A percentile compares a stretch with the other conserved stretches of the same genome.
Conservation (phyloP, 495 filamentous ascomycete species). For the Diplogelasinospora grovesii region DNA sequence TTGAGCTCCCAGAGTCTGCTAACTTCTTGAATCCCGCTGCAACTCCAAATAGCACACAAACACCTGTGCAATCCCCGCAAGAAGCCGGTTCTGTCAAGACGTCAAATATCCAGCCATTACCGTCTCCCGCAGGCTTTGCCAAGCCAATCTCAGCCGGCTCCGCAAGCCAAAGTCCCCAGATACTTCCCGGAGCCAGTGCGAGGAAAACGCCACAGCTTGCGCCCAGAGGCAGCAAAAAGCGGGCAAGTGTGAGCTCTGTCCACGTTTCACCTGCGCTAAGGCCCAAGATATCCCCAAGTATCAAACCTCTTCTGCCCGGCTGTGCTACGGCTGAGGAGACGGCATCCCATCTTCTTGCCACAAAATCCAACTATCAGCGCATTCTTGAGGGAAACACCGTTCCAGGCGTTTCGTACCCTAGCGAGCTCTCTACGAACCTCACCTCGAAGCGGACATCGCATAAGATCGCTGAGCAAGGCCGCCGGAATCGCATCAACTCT, state of each 20-base stretch:
- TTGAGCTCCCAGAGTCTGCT: slow-evolving; percentile 60
- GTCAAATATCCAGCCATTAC: slow-evolving; percentile 35
- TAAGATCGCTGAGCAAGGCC: slow-evolving; percentile 95
- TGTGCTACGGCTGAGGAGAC: slow-evolving; percentile 52
- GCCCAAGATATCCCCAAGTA: slow-evolving; percentile 91
- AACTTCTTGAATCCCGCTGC: slow-evolving; percentile 39
- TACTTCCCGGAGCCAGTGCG: slow-evolving; percentile 31
- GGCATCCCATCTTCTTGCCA: slow-evolving; percentile 78
- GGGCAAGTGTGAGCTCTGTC: slow-evolving; percentile 68
- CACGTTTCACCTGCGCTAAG: slow-evolving; percentile 71
- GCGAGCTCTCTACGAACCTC: slow-evolving; percentile 81
- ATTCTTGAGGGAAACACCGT: slow-evolving; percentile 88
- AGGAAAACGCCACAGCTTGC: slow-evolving; percentile 42
- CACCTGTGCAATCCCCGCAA: slow-evolving; percentile 26
- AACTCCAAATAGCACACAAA: slow-evolving; percentile 40
- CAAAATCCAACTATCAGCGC: slow-evolving; percentile 97
- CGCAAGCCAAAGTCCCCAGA: slow-evolving; percentile 49
- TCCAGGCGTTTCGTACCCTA: slow-evolving; percentile 85
- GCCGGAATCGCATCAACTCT: slow-evolving; percentile 89
- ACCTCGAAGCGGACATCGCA: slow-evolving; percentile 96
- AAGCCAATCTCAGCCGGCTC: slow-evolving; percentile 31
- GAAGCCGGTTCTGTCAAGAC: slow-evolving; percentile 27
- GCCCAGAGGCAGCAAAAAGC: slow-evolving; percentile 55
- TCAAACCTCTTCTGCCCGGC: slow-evolving; percentile 83
- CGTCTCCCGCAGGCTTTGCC: slow-evolving; percentile 39